Evolutionary conservation across 768 basidiomycete species (phyloP).

Genomic region (Lactarius pseudohatsudake): DNA sequence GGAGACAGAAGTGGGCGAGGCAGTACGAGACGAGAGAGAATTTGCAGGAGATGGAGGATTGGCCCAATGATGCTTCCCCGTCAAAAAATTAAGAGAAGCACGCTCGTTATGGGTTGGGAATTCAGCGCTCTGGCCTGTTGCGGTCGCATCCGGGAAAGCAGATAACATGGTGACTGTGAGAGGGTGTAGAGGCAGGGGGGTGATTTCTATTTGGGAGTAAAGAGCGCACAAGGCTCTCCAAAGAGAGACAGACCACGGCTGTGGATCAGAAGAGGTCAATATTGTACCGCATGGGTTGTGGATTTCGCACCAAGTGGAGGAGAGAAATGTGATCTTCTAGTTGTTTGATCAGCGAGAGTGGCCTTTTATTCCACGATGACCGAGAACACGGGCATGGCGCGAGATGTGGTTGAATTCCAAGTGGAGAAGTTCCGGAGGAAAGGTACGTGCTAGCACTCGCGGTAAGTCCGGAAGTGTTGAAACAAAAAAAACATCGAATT

Average conservation of each 20-base stretch:
- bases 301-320: constrained; percentile 14
- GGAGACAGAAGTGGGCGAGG: constrained; percentile 17
- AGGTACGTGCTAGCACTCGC: constrained; percentile 5
- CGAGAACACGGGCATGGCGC: constrained; percentile 25
- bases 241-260: background rate
- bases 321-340: constrained; percentile 19
- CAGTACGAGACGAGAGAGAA: constrained; percentile 6
- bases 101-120: background rate
- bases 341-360: constrained; percentile 25
- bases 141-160: constrained; percentile 7
- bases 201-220: constrained; percentile 15
- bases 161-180: constrained; percentile 16
- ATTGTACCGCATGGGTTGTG: constrained; percentile 4
- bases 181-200: constrained; percentile 10
- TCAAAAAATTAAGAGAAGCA: constrained; percentile 11
- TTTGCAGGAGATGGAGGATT: constrained; percentile 7
- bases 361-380: constrained; percentile 18
- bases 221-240: constrained; percentile 6
- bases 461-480: background rate
- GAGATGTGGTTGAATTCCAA: constrained; percentile 21
- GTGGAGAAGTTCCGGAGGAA: constrained; percentile 3
- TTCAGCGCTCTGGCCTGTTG: background rate
- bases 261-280: background rate
- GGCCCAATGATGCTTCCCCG: background rate
- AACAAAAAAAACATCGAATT: constrained; percentile 6